Percentiles rank a stretch among this genome's conserved stretches.
These are phyloP conservation scores for Gonium pectorale DNA, from an alignment of 139 green algal genomes.

Conservation along the genomic window DNA sequence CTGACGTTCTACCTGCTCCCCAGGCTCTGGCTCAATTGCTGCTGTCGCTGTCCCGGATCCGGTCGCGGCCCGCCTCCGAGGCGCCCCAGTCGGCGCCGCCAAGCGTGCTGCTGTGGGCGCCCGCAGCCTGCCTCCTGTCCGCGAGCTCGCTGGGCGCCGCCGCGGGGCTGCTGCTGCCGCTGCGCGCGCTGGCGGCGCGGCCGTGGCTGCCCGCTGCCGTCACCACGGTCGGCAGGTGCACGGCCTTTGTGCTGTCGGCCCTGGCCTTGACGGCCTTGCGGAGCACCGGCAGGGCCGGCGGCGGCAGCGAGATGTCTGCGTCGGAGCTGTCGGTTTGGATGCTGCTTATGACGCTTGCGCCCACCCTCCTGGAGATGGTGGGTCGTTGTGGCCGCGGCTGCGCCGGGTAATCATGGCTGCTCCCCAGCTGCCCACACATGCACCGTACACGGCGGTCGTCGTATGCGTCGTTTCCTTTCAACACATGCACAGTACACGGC, in stretches of 20 bases:
- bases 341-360: constrained; percentile 8
- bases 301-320: neutral
- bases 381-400: neutral
- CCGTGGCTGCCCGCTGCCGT: constrained; percentile 26
- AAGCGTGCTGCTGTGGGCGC: constrained; percentile 12
- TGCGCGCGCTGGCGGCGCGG: too few relatives aligned
- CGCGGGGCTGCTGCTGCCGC: neutral
- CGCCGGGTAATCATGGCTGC: neutral
- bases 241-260: neutral
- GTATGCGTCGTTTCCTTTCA: neutral
- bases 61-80: neutral
- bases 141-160: neutral
- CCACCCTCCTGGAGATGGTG: constrained; percentile 5
- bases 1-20: neutral
- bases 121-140: neutral
- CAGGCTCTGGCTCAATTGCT: constrained; percentile 5
- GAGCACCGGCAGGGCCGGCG: too few relatives aligned
- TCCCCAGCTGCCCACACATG: neutral
- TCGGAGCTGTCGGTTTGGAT: neutral
- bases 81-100: neutral
- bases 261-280: neutral
- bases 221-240: neutral
- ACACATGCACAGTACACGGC: too few relatives aligned
- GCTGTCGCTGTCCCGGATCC: neutral
- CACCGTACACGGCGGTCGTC: too few relatives aligned